Base-by-base conservation (phyloP, 768 basidiomycete species). In the Tephrocybe sp. region DNA sequence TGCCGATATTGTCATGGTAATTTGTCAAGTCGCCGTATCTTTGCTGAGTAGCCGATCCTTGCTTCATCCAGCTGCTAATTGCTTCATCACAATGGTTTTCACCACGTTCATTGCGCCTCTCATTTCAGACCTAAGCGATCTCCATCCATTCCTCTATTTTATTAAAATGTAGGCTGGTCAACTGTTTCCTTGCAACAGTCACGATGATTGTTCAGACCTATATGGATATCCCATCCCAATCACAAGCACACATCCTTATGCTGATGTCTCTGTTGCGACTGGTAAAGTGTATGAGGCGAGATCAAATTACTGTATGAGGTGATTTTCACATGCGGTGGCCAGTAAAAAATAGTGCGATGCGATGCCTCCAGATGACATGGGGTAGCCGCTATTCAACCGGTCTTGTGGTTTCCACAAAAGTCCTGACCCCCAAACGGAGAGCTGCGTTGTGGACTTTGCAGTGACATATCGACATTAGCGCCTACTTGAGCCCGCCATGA, bases 11-110 rank as follows among this genome's bases (percentile, higher is more conserved):
- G 34, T 47, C 48, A 45, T 58, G 57, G 57, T 53, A 22, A 55
- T 49, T 54, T 48, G 49, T 53, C 50, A 56, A 59, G 52, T 52
- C 52, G 45, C 55, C 57, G 57, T 52, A 39, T 26, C 34, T 45
- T 33, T 22, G 42, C 43, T 55, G 31, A 58, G 55, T 57, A 57
- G 41, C 56, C 56, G 56, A 47, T 9, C 22, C 10, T 23, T 20
- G 10, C 30, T 31, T 32, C 40, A 48, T 16, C 41, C 47, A 38
- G 14, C 38, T 13, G 17, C 34, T 11, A 12, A 12, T 32, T 39
- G n/a, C 26, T 26, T 26, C 26, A 26, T 26, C 26, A 26, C 3
- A 3, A 7, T 26, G 26, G n/a, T n/a, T n/a, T 26, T 26, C 26
- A 26, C 26, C 26, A 26, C 26, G 26, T 26, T 7, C 26, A 26